Conservation (phyloP, 108 stramenopile species). For the Cyclostephanos tholiformis region DNA sequence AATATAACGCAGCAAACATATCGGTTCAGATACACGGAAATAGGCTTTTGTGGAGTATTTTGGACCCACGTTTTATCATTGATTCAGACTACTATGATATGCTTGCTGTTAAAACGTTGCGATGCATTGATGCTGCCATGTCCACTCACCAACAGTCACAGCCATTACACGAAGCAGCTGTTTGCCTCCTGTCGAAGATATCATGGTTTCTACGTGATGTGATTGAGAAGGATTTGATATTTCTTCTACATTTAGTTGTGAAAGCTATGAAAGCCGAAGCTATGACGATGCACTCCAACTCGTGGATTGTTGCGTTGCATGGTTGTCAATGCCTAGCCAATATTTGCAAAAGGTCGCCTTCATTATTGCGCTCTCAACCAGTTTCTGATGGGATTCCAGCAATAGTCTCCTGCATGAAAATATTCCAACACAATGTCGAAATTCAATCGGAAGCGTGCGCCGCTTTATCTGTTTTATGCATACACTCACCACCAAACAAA, state of each 20-base stretch:
- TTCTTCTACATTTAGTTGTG: too few relatives aligned
- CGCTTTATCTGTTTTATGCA: too few relatives aligned
- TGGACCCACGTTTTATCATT: not conserved
- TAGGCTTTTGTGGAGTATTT: conserved; percentile 32
- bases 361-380: too few relatives aligned
- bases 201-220: conserved; percentile 6
- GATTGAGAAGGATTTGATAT: not conserved
- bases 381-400: too few relatives aligned
- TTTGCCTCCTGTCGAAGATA: conserved; percentile 34
- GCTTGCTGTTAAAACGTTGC: conserved; percentile 9
- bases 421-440: too few relatives aligned
- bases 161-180: conserved; percentile 18
- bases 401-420: too few relatives aligned
- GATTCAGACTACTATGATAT: conserved; percentile 6
- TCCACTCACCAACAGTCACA: not conserved
- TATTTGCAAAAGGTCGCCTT: too few relatives aligned
- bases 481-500: too few relatives aligned
- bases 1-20: not conserved
- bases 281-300: conserved; percentile 12
- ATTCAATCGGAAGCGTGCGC: too few relatives aligned
- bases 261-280: too few relatives aligned
- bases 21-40: conserved; percentile 24
- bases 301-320: conserved; percentile 23
- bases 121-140: conserved; percentile 5
- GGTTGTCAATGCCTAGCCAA: too few relatives aligned